Conservation (phyloP, 2,329 filamentous ascomycete species). For the Trichoderma endophyticum region DNA sequence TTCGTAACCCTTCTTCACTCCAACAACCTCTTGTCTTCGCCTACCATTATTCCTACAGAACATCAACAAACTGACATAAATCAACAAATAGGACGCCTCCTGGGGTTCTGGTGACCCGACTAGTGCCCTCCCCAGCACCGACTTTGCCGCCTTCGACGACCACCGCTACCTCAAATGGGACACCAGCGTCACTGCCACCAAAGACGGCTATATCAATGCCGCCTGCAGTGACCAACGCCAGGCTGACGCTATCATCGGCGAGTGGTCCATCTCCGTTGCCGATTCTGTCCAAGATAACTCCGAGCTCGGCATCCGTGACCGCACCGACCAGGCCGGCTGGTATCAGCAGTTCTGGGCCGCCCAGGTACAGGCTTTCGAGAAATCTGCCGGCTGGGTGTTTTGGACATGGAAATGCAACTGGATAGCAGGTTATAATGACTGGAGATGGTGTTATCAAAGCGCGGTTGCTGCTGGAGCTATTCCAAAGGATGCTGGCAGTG, state of each 20-base stretch:
- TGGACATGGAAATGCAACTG: constrained; percentile 56
- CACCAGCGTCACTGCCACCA: constrained; percentile 38
- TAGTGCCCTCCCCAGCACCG: constrained; percentile 38
- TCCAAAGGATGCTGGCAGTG: constrained; percentile 25
- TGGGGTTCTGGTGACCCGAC: constrained; percentile 57
- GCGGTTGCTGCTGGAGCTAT: constrained; percentile 29
- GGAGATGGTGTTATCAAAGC: constrained; percentile 46
- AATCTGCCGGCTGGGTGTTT: constrained; percentile 53
- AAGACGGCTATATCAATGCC: constrained; percentile 48
- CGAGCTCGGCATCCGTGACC: neutral
- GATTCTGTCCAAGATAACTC: neutral
- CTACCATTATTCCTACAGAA: neutral
- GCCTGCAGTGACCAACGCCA: constrained; percentile 48
- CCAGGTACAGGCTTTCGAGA: constrained; percentile 54
- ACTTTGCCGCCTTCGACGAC: constrained; percentile 53
- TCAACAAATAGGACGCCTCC: constrained; percentile 31
- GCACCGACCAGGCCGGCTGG: constrained; percentile 42
- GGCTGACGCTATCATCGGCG: constrained; percentile 51
- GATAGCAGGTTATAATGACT: constrained; percentile 41
- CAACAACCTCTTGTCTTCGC: neutral
- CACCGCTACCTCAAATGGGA: constrained; percentile 60
- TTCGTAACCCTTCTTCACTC: constrained; percentile 23
- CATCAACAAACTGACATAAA: neutral
- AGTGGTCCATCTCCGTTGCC: constrained; percentile 55
- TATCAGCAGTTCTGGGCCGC: constrained; percentile 57